Conservation (phyloP, 192 early-diverging fungal genomes). For the Backusella sp. region DNA sequence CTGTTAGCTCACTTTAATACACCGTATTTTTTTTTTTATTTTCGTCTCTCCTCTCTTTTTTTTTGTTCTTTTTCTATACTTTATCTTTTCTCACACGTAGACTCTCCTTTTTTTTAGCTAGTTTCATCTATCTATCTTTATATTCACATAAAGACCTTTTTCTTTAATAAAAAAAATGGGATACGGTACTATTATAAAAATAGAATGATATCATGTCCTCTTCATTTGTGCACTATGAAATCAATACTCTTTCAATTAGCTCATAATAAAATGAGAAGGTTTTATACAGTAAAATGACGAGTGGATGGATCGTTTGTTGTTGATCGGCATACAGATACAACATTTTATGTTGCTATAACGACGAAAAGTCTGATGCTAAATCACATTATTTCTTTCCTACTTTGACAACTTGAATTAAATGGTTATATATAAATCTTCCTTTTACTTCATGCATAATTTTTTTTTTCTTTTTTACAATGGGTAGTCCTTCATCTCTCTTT, state of each 20-base stretch:
- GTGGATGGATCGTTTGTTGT: neutral
- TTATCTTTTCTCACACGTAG: neutral
- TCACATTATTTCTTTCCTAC: slow-evolving; percentile 1
- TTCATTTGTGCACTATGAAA: neutral
- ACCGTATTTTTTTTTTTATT: neutral
- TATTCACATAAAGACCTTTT: neutral
- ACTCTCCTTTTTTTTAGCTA: neutral
- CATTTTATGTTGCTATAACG: neutral
- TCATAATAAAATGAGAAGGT: neutral
- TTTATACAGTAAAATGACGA: neutral
- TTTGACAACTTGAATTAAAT: slow-evolving; percentile 4
- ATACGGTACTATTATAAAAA: neutral
- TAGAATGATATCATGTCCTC: neutral
- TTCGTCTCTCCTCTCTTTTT: neutral
- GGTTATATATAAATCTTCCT: neutral
- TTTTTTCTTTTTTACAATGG: neutral
- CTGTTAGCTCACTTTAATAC: neutral
- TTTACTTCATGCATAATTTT: neutral
- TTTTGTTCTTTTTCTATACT: neutral
- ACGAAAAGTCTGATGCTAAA: neutral
- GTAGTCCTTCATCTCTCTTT: neutral
- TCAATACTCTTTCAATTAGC: neutral
- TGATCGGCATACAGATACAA: neutral
- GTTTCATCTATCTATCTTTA: slow-evolving; percentile 4
- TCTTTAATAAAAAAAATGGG: neutral